Evolutionary conservation across 176 grass and related monocot genomes (phyloP), one percentile per base, ranked within the genome.

Genomic region (Raddia distichophylla): DNA sequence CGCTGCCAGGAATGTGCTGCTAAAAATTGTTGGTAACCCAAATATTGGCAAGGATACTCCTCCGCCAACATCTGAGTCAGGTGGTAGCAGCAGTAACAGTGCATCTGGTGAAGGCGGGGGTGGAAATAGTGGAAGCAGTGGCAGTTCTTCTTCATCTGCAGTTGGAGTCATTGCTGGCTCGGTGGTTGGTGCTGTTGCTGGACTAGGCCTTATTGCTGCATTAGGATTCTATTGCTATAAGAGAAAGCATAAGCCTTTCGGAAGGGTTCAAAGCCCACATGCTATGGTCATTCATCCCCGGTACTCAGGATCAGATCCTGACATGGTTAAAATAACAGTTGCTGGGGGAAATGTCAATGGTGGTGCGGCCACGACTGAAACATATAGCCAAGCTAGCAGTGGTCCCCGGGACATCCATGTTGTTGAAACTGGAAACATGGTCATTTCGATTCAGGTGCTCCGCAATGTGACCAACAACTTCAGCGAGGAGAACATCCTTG

Each of bases 381-480:
- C 78, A 54, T 42, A 85, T 72, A 88, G 85, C 80, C 87, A 79
- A 22, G 85, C 83, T 7, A 89, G 85, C 53, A 97, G 69, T 67
- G 87, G 48, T 48, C 88, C 85, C 9, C 78, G 83, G 8, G 88
- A 94, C 52, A 89, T 97, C 33, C 92, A 94, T 83, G 95, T 97
- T 16, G 88, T 93, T 35, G 95, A 97, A 56, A 69, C 86, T 69
- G 95, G 95, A 81, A 97, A 94, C 83, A 97, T 97, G 92, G 95
- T 97, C 14, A 97, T 97, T 83, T 97, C 95, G 0, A 94, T 97
- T 57, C 95, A 97, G 71, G 95, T 97, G 52, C 95, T 97, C 35
- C 82, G 95, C 37, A 97, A 91, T 81, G 95, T 97, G 48, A 97
- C 95, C 49, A 97, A 97, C 69, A 94, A 97, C 70, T 97, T 97